A percentile compares a stretch with the other conserved stretches of the same genome.
Conservation (phyloP, 2,329 filamentous ascomycete species). For the Sodiomyces alkalinus region DNA sequence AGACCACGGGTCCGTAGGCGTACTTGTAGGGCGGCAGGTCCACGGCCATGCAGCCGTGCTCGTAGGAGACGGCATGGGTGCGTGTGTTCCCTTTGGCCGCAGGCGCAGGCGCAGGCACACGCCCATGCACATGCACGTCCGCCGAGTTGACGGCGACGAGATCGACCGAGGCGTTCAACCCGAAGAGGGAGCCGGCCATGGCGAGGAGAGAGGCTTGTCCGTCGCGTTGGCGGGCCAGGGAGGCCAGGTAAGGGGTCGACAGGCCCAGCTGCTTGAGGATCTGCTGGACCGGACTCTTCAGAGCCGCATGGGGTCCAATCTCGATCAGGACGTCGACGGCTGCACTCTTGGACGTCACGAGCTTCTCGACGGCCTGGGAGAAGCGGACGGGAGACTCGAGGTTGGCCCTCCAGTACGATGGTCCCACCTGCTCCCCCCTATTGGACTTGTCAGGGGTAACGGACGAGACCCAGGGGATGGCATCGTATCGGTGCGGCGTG, state of each 20-base stretch:
- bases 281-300: slow-evolving; percentile 34
- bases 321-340: slow-evolving; percentile 24
- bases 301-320: slow-evolving; percentile 31
- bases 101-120: too few relatives aligned
- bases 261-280: slow-evolving; percentile 28
- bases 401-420: slow-evolving; percentile 30
- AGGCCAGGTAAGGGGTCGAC: slow-evolving; percentile 16
- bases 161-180: not conserved
- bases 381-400: slow-evolving; percentile 25
- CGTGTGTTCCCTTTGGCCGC: too few relatives aligned
- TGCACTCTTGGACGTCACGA: slow-evolving; percentile 9
- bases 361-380: slow-evolving; percentile 24
- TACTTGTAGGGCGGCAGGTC: slow-evolving; percentile 33
- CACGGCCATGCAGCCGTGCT: slow-evolving; percentile 5
- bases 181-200: not conserved
- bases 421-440: slow-evolving; percentile 11
- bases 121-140: too few relatives aligned
- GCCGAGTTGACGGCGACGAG: not conserved
- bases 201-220: slow-evolving; percentile 13
- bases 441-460: not conserved
- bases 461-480: too few relatives aligned
- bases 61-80: not conserved
- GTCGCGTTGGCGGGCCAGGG: slow-evolving; percentile 10
- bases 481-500: too few relatives aligned
- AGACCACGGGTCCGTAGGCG: slow-evolving; percentile 29